Conservation (phyloP, 495 filamentous ascomycete genomes). For the Annulohypoxylon bovei region DNA sequence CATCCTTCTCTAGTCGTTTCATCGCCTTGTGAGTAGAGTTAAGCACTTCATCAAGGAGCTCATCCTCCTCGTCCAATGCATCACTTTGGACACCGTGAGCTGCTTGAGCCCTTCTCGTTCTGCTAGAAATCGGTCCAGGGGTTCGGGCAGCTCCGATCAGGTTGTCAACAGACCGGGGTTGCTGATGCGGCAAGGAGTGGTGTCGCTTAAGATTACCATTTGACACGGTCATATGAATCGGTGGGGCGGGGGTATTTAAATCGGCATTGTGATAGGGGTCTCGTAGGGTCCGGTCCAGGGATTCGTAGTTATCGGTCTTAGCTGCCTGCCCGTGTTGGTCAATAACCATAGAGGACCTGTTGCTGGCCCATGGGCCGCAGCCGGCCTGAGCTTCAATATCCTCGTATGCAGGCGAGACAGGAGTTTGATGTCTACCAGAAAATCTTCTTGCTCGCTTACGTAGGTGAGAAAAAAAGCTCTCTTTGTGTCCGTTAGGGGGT, state of each 20-base stretch:
- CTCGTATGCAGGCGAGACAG: constrained; percentile 76
- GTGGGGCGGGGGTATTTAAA: constrained; percentile 64
- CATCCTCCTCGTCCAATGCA: constrained; percentile 95
- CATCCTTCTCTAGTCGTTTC: constrained; percentile 61
- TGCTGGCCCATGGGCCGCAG: constrained; percentile 85
- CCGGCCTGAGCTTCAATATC: constrained; percentile 86
- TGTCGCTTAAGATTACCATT: constrained; percentile 68
- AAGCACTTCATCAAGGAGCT: constrained; percentile 86
- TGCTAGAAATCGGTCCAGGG: constrained; percentile 76
- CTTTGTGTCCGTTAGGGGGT: constrained; percentile 76
- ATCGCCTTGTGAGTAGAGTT: constrained; percentile 60
- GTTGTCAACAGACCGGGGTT: constrained; percentile 72
- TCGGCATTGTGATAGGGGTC: constrained; percentile 73
- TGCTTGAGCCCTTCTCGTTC: constrained; percentile 84
- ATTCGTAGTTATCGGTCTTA: constrained; percentile 71
- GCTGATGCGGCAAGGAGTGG: constrained; percentile 78
- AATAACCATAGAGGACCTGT: constrained; percentile 83
- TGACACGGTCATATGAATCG: constrained; percentile 62
- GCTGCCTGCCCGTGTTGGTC: constrained; percentile 68
- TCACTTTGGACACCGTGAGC: constrained; percentile 84
- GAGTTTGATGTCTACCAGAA: constrained; percentile 86
- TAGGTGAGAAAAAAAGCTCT: constrained; percentile 97
- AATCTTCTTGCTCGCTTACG: constrained; percentile 92
- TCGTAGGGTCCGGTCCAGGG: constrained; percentile 81
- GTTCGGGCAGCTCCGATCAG: constrained; percentile 62